Evolutionary conservation across 176 grass and related monocot genomes (phyloP), one percentile per base, ranked within the genome.

Genomic region (Lolium perenne): DNA sequence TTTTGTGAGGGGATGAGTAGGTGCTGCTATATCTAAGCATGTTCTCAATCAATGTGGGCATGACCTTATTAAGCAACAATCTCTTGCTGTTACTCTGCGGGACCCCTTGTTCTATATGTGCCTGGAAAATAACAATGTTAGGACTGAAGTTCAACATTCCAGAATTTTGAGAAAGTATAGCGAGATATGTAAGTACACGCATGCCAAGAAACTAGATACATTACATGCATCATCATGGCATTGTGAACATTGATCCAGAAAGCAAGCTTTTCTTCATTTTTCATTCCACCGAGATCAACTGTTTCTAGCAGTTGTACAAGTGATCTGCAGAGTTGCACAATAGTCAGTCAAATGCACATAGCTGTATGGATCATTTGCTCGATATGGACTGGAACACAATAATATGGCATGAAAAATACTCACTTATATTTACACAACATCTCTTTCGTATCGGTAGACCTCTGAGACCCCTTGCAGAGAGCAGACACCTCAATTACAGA

Each of bases 151-250:
- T 8, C 9, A 74, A 4, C 47, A 2, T 49, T 25, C 45, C 21
- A 26, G 14, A 20, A 57, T 32, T 73, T 45, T 15, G 77, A 38
- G 49, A 32, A 45, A 43, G 10, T 16, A 51, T 17, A 76, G 38
- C 7, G 69, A 63, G 17, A 78, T 77, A 46, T 7, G 35, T 1
- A 62, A 80, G 55, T 61, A 8, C 32, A 35, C 2, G 32, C 47
- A 41, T 72, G 46, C 60, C 59, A 81, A 80, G 76, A 85, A 79
- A 87, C 10, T 67, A 60, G 50, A 89, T 94, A 91, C 94, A 99
- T 99, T 99, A 99, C 97, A 99, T 99, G 94, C 97, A 99, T 99
- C 89, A 94, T 92, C 92, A 96, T 99, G 14, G 97, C 84, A 77
- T 99, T 99, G 69, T 96, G 97, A 76, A 96, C 80, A 80, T 99